A percentile compares a stretch with the other conserved stretches of the same genome.
Evolutionary conservation across 257 asterid genomes (phyloP).

Genomic region (Nicotiana attenuata): DNA sequence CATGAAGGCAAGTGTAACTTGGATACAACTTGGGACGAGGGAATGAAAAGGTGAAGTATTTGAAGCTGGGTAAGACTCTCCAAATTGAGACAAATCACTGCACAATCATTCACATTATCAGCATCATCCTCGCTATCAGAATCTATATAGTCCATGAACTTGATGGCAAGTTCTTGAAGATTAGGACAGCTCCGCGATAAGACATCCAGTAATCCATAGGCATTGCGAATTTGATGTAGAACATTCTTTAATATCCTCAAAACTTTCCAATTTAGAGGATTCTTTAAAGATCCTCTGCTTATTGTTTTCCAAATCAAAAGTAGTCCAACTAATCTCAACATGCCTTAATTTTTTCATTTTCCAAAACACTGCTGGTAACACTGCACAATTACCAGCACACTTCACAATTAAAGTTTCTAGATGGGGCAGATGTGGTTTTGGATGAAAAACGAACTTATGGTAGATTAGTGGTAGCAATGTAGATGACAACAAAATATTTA

Average conservation of each 20-base stretch:
- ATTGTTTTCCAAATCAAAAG: background rate
- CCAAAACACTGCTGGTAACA: background rate
- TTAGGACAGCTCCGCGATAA: too few species aligned
- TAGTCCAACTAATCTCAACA: background rate
- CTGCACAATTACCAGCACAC: too few species aligned
- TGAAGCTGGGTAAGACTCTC: background rate
- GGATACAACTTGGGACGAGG: fast-evolving
- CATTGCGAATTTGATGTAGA: too few species aligned
- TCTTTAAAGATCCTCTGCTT: background rate
- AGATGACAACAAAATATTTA: background rate
- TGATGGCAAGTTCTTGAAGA: too few species aligned
- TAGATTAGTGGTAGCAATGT: background rate
- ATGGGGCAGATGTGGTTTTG: background rate
- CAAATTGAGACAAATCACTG: background rate
- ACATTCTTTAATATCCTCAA: background rate
- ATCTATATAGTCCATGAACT: too few species aligned
- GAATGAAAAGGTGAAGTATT: background rate
- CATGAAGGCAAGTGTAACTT: background rate
- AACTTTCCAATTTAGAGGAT: background rate
- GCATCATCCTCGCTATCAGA: too few species aligned
- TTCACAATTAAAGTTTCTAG: background rate
- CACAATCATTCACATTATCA: too few species aligned
- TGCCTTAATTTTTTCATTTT: background rate
- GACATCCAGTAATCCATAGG: too few species aligned
- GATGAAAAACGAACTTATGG: fast-evolving